Evolutionary conservation across 169 alveolate genomes (phyloP).

Genomic region (Besnoitia besnoiti): DNA sequence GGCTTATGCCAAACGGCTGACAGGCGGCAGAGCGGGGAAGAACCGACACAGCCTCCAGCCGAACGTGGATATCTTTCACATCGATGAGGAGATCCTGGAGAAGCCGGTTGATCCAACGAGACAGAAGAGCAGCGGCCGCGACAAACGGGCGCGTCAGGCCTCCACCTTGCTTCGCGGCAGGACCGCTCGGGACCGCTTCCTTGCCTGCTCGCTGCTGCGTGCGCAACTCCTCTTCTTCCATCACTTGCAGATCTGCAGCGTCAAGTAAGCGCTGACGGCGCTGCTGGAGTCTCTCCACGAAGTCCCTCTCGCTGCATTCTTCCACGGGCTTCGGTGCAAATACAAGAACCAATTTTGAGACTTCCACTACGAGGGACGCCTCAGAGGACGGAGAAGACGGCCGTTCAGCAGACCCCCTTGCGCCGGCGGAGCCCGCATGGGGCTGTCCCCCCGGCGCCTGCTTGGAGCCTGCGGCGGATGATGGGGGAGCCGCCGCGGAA

Average conservation of each 20-base stretch:
- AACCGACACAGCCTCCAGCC: slow-evolving; percentile 6
- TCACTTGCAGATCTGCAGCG: slow-evolving; percentile 5
- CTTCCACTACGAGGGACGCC: slow-evolving; percentile 21
- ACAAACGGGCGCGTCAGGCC: slow-evolving; percentile 2
- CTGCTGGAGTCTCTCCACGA: background rate
- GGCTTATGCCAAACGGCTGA: background rate
- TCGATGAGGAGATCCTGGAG: slow-evolving; percentile 20
- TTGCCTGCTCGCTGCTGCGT: background rate
- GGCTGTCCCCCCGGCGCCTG: background rate
- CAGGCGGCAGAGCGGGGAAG: background rate
- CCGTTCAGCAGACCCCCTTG: background rate
- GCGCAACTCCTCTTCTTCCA: background rate
- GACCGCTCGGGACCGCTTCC: background rate
- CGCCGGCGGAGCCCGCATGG: background rate
- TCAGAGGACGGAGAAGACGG: background rate
- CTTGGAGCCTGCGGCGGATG: background rate
- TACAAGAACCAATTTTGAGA: background rate
- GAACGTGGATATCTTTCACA: background rate
- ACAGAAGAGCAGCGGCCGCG: slow-evolving; percentile 28
- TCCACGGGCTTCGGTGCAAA: slow-evolving; percentile 18
- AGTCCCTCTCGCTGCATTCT: background rate
- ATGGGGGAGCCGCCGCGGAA: background rate
- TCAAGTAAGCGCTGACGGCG: slow-evolving; percentile 25
- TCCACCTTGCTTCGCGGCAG: background rate
- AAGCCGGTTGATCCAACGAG: slow-evolving; percentile 2